Conservation (phyloP, 2,329 filamentous ascomycete genomes). For the Penicillium oxalicum region DNA sequence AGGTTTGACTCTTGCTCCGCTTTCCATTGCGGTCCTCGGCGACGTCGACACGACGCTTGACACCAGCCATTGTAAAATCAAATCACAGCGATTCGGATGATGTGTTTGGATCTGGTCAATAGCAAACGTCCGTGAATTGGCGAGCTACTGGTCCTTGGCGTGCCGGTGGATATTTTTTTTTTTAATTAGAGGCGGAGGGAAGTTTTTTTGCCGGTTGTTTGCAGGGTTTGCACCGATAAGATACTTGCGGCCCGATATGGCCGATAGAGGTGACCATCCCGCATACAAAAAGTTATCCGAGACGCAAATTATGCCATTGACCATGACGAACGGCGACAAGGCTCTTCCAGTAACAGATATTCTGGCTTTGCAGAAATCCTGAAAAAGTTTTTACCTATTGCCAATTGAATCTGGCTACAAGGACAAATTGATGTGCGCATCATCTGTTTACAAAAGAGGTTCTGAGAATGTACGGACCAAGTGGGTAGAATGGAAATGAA, state of each 20-base stretch:
- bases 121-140: slow-evolving; percentile 7
- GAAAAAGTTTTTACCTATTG: too few species aligned
- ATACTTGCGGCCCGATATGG: not conserved
- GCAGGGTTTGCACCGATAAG: slow-evolving; percentile 28
- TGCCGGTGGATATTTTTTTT: slow-evolving; percentile 26
- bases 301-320: too few species aligned
- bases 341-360: too few species aligned
- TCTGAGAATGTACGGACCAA: too few species aligned
- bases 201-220: slow-evolving; percentile 31
- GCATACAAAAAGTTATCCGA: too few species aligned
- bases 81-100: slow-evolving; percentile 9
- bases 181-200: slow-evolving; percentile 27
- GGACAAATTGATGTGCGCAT: too few species aligned
- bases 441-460: too few species aligned
- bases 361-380: too few species aligned
- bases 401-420: too few species aligned
- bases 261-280: slow-evolving; percentile 3
- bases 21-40: slow-evolving; percentile 37
- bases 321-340: too few species aligned
- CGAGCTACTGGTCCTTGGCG: slow-evolving; percentile 19
- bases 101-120: slow-evolving; percentile 5
- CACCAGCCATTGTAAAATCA: slow-evolving; percentile 32
- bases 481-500: too few species aligned
- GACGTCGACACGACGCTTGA: slow-evolving; percentile 37
- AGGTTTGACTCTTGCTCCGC: slow-evolving; percentile 33